Conservation (phyloP, 2,329 filamentous ascomycete genomes). For the Parascedosporium putredinis region DNA sequence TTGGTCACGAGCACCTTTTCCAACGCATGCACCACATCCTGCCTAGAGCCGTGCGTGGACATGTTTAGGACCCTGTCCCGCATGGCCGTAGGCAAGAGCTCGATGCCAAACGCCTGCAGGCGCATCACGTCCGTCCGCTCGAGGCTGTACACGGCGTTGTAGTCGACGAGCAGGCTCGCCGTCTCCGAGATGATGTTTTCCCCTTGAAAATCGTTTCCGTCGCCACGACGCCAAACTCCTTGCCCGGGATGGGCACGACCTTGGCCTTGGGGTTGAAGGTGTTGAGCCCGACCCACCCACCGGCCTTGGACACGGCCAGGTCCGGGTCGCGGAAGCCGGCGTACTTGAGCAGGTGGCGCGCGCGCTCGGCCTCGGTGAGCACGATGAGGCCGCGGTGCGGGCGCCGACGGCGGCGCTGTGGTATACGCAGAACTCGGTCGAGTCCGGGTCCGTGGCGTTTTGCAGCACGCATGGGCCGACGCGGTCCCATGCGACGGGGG, state of each 20-base stretch:
- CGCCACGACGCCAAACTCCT: constrained; percentile 27
- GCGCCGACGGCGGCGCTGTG: constrained; percentile 22
- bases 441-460: not conserved
- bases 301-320: not conserved
- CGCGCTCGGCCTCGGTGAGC: constrained; percentile 24
- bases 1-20: constrained; percentile 27
- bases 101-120: constrained; percentile 22
- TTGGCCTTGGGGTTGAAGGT: constrained; percentile 16
- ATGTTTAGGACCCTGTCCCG: constrained; percentile 23
- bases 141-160: constrained; percentile 23
- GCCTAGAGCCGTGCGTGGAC: constrained; percentile 22
- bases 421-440: constrained; percentile 22
- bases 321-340: constrained; percentile 19
- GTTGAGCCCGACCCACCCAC: constrained; percentile 2
- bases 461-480: not conserved
- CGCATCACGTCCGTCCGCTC: constrained; percentile 15
- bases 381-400: constrained; percentile 26
- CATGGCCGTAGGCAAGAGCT: constrained; percentile 21
- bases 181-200: constrained; percentile 28
- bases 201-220: constrained; percentile 22
- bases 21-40: constrained; percentile 18
- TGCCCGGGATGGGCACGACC: constrained; percentile 26
- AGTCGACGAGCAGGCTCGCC: constrained; percentile 28
- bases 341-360: constrained; percentile 17
- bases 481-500: not conserved